phyloP scores from a whole-genome alignment of 148 eudicot genomes.

The Dysphania ambrosioides region DNA sequence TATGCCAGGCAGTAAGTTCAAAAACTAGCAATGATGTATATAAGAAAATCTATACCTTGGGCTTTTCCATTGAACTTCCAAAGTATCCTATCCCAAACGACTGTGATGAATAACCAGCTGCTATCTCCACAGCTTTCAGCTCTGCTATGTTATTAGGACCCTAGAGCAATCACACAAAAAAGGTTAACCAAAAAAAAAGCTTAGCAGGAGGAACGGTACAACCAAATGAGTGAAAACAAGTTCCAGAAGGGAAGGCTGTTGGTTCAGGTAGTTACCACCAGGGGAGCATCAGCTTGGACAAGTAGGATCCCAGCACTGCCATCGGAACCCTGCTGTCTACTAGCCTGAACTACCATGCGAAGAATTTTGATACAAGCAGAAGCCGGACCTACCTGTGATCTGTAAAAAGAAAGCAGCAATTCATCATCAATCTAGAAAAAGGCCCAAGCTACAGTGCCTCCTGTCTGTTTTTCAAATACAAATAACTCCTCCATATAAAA shows the following conservation, averaged over 20 bases:
- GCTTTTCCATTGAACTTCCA: constrained; percentile 77
- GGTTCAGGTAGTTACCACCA: constrained; percentile 35
- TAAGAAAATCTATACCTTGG: constrained; percentile 51
- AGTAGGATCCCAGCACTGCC: constrained; percentile 79
- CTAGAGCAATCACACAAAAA: constrained; percentile 28
- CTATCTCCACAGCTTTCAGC: constrained; percentile 85
- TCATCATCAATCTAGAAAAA: neutral
- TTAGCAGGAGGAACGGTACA: neutral
- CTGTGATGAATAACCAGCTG: constrained; percentile 67
- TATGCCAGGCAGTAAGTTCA: neutral
- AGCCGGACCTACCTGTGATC: constrained; percentile 84
- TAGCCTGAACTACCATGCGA: constrained; percentile 40
- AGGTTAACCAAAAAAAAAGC: neutral
- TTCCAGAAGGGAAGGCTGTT: neutral
- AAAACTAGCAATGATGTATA: neutral
- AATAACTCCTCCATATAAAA: no score
- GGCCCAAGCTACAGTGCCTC: neutral
- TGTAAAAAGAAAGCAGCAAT: constrained; percentile 20
- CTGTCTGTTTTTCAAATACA: no score
- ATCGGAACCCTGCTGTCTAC: constrained; percentile 45
- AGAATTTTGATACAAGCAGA: constrained; percentile 77
- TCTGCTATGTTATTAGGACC: constrained; percentile 36
- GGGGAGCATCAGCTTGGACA: constrained; percentile 74
- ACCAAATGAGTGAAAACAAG: neutral
- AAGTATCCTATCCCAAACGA: constrained; percentile 93